These are phyloP conservation scores for Stemphylium vesicarium DNA, from an alignment of 2,329 filamentous ascomycete species.

Conservation along the genomic window DNA sequence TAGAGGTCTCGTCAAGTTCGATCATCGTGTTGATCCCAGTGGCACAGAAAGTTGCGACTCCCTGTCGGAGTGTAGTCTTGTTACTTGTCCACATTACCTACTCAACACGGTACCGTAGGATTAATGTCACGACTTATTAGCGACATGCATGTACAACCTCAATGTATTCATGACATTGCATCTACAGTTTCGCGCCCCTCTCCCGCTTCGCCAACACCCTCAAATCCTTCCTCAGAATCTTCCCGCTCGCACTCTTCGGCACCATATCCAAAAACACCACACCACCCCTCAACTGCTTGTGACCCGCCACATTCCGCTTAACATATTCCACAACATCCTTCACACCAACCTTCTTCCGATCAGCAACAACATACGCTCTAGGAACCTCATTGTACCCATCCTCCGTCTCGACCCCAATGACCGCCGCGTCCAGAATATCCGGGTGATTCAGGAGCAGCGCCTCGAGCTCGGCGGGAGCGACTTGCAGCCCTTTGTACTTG, in stretches of 20 bases:
- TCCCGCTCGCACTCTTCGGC: constrained; percentile 45
- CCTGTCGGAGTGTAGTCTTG: too few species aligned
- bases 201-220: constrained; percentile 42
- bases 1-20: too few species aligned
- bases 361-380: constrained; percentile 53
- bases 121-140: too few species aligned
- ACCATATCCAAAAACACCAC: constrained; percentile 47
- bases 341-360: constrained; percentile 33
- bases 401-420: constrained; percentile 52
- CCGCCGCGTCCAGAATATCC: constrained; percentile 53
- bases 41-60: too few species aligned
- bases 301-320: constrained; percentile 38
- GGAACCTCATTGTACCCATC: constrained; percentile 50
- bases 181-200: constrained; percentile 14
- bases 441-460: constrained; percentile 52
- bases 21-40: too few species aligned
- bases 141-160: too few species aligned
- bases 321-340: constrained; percentile 44
- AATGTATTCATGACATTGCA: too few species aligned
- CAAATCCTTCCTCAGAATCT: constrained; percentile 48
- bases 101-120: too few species aligned
- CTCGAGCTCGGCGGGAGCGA: constrained; percentile 58
- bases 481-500: constrained; percentile 59
- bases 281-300: constrained; percentile 49
- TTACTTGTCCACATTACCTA: too few species aligned